Conservation (phyloP, 208 protist species). For the Perkinsela sp. region DNA sequence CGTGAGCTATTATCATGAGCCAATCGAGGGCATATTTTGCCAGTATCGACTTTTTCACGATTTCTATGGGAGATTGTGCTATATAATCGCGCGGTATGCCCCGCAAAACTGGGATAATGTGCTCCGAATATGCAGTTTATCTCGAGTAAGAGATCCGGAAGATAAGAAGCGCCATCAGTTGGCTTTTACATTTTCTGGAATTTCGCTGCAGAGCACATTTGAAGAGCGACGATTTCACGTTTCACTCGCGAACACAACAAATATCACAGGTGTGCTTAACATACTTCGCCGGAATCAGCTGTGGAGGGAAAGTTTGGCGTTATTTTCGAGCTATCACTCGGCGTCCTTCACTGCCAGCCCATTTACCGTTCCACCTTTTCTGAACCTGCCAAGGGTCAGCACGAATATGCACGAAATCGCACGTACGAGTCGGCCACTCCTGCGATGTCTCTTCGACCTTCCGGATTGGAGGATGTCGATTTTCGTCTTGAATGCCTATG, state of each 20-base stretch:
- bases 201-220: neutral
- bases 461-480: neutral
- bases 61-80: neutral
- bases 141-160: neutral
- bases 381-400: neutral
- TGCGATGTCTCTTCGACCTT: neutral
- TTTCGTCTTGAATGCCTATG: neutral
- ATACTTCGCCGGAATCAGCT: neutral
- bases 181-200: neutral
- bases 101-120: neutral
- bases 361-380: neutral
- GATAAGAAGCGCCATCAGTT: neutral
- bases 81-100: neutral
- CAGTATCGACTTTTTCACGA: neutral
- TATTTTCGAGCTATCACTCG: neutral
- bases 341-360: neutral
- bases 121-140: neutral
- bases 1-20: neutral
- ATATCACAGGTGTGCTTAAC: neutral
- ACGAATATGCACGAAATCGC: neutral
- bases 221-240: neutral
- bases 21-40: neutral
- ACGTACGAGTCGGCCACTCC: neutral
- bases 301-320: neutral
- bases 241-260: neutral